Evolutionary conservation across 2,329 filamentous ascomycete genomes (phyloP).

Genomic region (Botrytis medusae): DNA sequence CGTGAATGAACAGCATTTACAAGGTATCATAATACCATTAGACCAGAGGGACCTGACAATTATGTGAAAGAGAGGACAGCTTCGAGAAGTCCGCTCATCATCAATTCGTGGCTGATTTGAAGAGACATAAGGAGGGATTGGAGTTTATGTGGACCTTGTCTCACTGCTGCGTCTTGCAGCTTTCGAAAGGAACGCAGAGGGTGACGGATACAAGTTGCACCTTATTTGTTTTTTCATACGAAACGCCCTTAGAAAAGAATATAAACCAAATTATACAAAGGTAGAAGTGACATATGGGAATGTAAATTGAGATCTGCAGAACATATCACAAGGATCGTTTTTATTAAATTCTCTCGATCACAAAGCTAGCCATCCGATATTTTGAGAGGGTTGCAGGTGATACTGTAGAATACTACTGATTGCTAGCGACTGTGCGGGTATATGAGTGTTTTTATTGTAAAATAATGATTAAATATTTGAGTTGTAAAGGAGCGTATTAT

Average conservation of each 20-base stretch:
- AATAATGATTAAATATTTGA: not conserved
- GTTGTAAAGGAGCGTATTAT: constrained; percentile 7
- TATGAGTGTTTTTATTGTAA: not conserved
- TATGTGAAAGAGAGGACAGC: not conserved
- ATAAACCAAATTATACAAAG: not conserved
- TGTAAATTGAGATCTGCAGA: not conserved
- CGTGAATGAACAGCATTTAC: not conserved
- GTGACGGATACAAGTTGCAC: not conserved
- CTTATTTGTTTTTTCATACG: not conserved
- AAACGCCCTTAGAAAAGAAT: not conserved
- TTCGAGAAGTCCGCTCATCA: not conserved
- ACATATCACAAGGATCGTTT: not conserved
- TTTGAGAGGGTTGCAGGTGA: too few species aligned
- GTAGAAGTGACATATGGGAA: not conserved
- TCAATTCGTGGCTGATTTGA: not conserved
- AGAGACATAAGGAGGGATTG: not conserved
- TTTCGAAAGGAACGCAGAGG: not conserved
- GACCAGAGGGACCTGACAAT: not conserved
- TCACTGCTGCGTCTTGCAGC: not conserved
- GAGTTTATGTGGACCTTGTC: not conserved
- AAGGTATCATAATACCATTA: fast-evolving
- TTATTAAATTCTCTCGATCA: not conserved
- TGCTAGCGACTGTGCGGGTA: not conserved
- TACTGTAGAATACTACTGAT: too few species aligned
- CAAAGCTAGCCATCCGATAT: not conserved